A percentile compares a stretch with the other conserved stretches of the same genome.
Conservation (phyloP, 352 stramenopile genomes). For the Thraustotheca clavata region DNA sequence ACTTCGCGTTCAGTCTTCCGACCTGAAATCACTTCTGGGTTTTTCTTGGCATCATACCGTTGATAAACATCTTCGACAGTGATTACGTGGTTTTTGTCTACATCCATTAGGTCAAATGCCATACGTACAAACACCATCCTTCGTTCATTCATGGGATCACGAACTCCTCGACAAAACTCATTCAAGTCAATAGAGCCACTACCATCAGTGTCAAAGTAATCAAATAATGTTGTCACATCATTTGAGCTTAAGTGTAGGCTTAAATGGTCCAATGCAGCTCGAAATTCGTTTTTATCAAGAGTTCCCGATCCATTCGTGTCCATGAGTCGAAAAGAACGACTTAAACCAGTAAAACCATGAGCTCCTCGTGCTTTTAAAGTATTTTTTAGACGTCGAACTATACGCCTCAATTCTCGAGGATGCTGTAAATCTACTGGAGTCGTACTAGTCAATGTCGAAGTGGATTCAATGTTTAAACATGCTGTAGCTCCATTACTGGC, state of each 20-base stretch:
- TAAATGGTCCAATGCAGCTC: conserved; percentile 12
- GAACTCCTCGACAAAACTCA: conserved; percentile 80
- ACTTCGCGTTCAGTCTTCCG: conserved; percentile 54
- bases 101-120: conserved; percentile 81
- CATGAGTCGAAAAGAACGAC: conserved; percentile 26
- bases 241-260: conserved; percentile 14
- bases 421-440: conserved; percentile 19
- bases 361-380: conserved; percentile 14
- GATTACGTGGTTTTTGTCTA: conserved; percentile 52
- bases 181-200: conserved; percentile 48
- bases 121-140: conserved; percentile 65
- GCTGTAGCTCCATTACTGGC: neutral
- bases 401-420: conserved; percentile 24
- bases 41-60: conserved; percentile 68
- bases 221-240: conserved; percentile 23
- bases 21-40: conserved; percentile 75
- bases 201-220: conserved; percentile 29
- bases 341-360: conserved; percentile 23
- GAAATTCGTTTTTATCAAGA: conserved; percentile 27
- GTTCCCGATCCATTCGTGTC: conserved; percentile 28
- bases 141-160: conserved; percentile 62
- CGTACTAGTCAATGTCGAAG: neutral
- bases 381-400: conserved; percentile 18
- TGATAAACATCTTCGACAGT: conserved; percentile 71
- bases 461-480: conserved; percentile 12